Conservation (phyloP, 306 rosid species). For the Parietaria judaica region DNA sequence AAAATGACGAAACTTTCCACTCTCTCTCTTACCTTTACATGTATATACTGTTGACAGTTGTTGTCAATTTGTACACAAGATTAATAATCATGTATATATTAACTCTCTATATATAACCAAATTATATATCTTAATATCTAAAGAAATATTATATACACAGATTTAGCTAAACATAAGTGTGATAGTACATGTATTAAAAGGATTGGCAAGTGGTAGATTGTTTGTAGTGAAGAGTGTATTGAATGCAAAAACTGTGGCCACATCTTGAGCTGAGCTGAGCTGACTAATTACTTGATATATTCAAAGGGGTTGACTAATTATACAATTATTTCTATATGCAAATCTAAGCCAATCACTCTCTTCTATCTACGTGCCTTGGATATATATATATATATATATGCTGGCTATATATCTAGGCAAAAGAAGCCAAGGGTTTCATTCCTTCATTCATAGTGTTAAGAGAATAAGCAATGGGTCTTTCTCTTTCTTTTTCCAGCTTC, state of each 20-base stretch:
- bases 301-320: background rate
- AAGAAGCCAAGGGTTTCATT: too few relatives aligned
- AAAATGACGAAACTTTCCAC: background rate
- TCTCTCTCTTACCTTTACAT: background rate
- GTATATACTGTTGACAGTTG: background rate
- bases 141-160: too few relatives aligned
- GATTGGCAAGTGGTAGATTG: background rate
- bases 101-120: too few relatives aligned
- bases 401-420: too few relatives aligned
- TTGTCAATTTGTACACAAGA: too few relatives aligned
- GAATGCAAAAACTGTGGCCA: background rate
- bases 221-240: background rate
- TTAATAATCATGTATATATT: too few relatives aligned
- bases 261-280: background rate
- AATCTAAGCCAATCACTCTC: too few relatives aligned
- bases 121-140: too few relatives aligned
- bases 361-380: too few relatives aligned
- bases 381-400: background rate
- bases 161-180: background rate
- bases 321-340: too few relatives aligned
- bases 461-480: constrained; percentile 21
- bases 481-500: constrained; percentile 33
- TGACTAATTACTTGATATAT: background rate
- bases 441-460: too few relatives aligned
- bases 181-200: background rate